Conservation (phyloP, 441 rosid species). For the Croton laevigatus region DNA sequence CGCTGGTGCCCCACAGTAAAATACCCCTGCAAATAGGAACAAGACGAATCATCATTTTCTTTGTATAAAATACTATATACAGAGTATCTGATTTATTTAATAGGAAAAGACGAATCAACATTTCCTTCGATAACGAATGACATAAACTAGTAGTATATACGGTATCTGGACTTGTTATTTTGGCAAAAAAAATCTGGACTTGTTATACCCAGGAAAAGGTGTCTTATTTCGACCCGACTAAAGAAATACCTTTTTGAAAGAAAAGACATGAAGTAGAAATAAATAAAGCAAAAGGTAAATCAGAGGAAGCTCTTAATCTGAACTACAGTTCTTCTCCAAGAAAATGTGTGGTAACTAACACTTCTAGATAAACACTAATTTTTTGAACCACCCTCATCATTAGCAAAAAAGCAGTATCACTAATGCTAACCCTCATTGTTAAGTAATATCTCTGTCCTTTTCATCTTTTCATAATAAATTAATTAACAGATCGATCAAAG, state of each 20-base stretch:
- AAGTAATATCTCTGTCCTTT: neutral
- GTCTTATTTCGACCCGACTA: neutral
- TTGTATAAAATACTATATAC: neutral
- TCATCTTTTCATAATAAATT: neutral
- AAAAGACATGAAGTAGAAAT: neutral
- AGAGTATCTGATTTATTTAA: neutral
- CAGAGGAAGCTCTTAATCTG: neutral
- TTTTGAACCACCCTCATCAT: neutral
- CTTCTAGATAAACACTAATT: conserved; percentile 4
- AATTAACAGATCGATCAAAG: neutral
- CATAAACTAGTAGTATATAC: neutral
- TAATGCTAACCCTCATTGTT: neutral
- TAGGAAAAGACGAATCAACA: neutral
- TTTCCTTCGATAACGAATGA: neutral
- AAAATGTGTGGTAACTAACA: neutral
- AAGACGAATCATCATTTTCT: neutral
- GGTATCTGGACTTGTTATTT: neutral
- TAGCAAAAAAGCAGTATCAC: neutral
- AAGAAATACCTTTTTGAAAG: neutral
- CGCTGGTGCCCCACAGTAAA: conserved; percentile 86
- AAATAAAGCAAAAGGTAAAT: neutral
- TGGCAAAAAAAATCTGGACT: no score
- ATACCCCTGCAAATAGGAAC: conserved; percentile 66
- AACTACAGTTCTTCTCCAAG: neutral
- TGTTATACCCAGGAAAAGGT: no score